A percentile compares a stretch with the other conserved stretches of the same genome.
Evolutionary conservation across 192 early-diverging fungal species (phyloP).

Genomic region (Lunasporangiospora selenospora): DNA sequence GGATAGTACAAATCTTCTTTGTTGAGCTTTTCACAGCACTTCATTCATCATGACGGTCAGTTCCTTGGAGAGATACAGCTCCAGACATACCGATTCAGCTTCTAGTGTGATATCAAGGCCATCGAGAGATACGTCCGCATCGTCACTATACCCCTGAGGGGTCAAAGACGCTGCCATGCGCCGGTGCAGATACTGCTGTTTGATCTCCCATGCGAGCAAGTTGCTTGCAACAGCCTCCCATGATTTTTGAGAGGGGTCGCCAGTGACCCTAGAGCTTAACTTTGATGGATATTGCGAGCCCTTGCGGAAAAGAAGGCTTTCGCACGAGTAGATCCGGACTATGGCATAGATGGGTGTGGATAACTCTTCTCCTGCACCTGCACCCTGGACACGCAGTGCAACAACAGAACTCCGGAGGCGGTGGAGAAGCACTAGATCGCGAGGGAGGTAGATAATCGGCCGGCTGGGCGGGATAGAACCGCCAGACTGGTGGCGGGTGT

Average conservation of each 20-base stretch:
- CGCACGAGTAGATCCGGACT: constrained; percentile 31
- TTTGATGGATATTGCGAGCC: constrained; percentile 20
- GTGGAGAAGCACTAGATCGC: constrained; percentile 20
- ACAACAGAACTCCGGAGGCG: constrained; percentile 27
- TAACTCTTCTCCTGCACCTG: not conserved
- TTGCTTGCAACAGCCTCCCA: constrained; percentile 32
- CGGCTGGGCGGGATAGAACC: constrained; percentile 5
- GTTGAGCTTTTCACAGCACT: too few species aligned
- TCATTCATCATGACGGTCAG: too few species aligned
- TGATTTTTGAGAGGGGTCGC: too few species aligned
- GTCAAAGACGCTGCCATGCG: too few species aligned
- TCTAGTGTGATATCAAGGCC: too few species aligned
- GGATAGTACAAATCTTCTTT: too few species aligned
- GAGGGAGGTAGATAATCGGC: constrained; percentile 27
- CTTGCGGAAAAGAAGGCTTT: constrained; percentile 30
- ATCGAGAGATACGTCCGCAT: too few species aligned
- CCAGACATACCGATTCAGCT: too few species aligned
- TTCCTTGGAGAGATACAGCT: too few species aligned
- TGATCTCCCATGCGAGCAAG: constrained; percentile 25
- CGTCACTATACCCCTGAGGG: too few species aligned
- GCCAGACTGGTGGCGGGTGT: constrained; percentile 1
- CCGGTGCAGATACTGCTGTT: not conserved
- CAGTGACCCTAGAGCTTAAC: too few species aligned
- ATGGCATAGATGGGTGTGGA: constrained; percentile 10
- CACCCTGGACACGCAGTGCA: constrained; percentile 21